Base-by-base conservation (phyloP, 495 filamentous ascomycete species). In the Hyaloscypha finlandica region DNA sequence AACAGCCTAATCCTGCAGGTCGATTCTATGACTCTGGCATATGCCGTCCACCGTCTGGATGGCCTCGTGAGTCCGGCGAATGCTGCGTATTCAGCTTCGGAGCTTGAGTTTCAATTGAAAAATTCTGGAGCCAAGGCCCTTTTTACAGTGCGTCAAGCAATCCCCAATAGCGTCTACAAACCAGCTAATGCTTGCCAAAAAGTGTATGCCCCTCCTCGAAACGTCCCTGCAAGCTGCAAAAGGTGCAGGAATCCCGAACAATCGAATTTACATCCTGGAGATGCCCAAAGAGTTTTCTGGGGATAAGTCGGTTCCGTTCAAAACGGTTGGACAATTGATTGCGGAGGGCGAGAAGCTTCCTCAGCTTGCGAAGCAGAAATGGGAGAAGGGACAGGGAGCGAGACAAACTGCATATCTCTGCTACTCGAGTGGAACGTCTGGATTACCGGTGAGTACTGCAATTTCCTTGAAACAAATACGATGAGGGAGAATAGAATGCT, bases 401-500 rank as follows among this genome's bases (percentile, higher is more conserved):
- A 86, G 87, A 42, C 89, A 91, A 60, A 86, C 86, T 14, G 93
- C 93, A 0, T 97, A 92, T 74, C 80, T 97, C 31, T 96, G 93
- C 81, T 96, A 94, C 75, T 95, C 92, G 0, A 93, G 90, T 76
- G 93, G 93, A 22, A 97, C 93, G 14, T 95, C 92, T 39, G 93
- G 93, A 9, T 76, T 96, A 56, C 93, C 93, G 42, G 72, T 74
- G 70, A 56, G 72, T 63, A 1, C 5, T 30, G 29, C 20, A 25
- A 3, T n/a, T 31, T 29, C 5, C 22, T 56, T n/a, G 29, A 53
- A n/a, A 53, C 35, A 37, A 37, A 8, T 12, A 37, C 9, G 22
- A 6, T 56, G 19, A 56, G 25, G 8, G 35, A 80, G 73, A 84
- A 79, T 57, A 11, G 35, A 32, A 42, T 6, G 8, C 30, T 59